Conservation (phyloP, 352 stramenopile species). For the Aphanomyces euteiches region DNA sequence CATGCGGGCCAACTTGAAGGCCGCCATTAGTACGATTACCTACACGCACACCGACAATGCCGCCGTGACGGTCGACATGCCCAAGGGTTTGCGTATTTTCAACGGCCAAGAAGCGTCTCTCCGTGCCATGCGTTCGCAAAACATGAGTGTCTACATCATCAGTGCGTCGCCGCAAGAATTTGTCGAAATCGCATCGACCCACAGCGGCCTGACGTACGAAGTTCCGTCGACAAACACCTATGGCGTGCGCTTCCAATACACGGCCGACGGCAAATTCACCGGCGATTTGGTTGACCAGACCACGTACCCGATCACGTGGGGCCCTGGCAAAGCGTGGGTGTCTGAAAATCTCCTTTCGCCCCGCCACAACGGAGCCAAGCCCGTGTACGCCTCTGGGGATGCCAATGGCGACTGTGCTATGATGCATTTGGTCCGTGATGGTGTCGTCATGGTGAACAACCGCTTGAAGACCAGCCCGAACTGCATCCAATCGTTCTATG, state of each 20-base stretch:
- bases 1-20: constrained; percentile 48
- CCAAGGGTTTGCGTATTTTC: constrained; percentile 53
- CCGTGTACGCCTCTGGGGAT: constrained; percentile 55
- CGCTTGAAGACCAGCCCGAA: constrained; percentile 44
- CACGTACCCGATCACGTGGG: constrained; percentile 62
- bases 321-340: constrained; percentile 49
- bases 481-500: constrained; percentile 64
- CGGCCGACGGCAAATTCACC: constrained; percentile 44
- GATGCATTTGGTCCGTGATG: constrained; percentile 52
- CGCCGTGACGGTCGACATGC: constrained; percentile 43
- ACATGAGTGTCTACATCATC: constrained; percentile 56
- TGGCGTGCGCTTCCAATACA: constrained; percentile 50
- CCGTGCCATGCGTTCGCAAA: constrained; percentile 43
- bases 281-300: constrained; percentile 38
- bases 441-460: constrained; percentile 63
- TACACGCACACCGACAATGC: constrained; percentile 46
- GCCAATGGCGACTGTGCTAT: constrained; percentile 61
- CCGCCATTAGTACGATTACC: constrained; percentile 38
- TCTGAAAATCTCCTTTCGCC: constrained; percentile 47
- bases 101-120: constrained; percentile 60
- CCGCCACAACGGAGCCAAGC: constrained; percentile 44
- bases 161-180: constrained; percentile 57
- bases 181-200: constrained; percentile 43
- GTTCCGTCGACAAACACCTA: constrained; percentile 54
- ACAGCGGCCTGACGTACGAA: constrained; percentile 50